Conservation (phyloP, 441 rosid species). For the Eutrema salsugineum region DNA sequence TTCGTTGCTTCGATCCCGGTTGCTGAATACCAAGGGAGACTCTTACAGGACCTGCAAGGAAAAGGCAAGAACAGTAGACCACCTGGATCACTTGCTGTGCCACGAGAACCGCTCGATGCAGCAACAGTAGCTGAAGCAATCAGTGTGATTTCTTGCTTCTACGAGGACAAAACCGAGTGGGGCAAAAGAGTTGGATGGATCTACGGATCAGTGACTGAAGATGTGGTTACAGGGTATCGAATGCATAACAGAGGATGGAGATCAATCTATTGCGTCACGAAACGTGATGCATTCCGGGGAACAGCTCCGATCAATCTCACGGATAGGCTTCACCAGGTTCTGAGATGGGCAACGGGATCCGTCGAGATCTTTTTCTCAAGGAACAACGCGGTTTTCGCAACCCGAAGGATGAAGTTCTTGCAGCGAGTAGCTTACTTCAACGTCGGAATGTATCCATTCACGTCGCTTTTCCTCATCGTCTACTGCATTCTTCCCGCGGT, state of each 20-base stretch:
- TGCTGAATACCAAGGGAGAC: neutral
- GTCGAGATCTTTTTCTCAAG: constrained; percentile 79
- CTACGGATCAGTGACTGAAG: neutral
- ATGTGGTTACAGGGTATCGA: neutral
- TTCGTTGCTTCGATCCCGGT: neutral
- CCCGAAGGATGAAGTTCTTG: constrained; percentile 56
- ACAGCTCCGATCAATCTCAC: constrained; percentile 19
- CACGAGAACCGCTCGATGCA: neutral
- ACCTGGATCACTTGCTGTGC: neutral
- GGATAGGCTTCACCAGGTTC: constrained; percentile 77
- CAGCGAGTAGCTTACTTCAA: constrained; percentile 58
- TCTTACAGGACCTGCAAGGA: neutral
- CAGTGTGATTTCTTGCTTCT: constrained; percentile 69
- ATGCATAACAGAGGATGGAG: constrained; percentile 66
- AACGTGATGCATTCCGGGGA: neutral
- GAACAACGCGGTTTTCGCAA: constrained; percentile 64
- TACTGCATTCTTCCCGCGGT: constrained; percentile 69
- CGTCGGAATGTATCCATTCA: constrained; percentile 46
- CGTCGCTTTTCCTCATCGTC: constrained; percentile 65
- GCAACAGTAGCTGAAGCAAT: constrained; percentile 53
- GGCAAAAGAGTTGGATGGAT: constrained; percentile 73
- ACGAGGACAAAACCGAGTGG: constrained; percentile 83
- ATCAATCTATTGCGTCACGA: neutral
- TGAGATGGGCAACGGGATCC: constrained; percentile 82
- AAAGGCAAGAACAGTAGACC: constrained; percentile 7